A percentile compares a stretch with the other conserved stretches of the same genome.
Evolutionary conservation across 2,329 filamentous ascomycete genomes (phyloP).

Genomic region (Neonectria neomacrospora): DNA sequence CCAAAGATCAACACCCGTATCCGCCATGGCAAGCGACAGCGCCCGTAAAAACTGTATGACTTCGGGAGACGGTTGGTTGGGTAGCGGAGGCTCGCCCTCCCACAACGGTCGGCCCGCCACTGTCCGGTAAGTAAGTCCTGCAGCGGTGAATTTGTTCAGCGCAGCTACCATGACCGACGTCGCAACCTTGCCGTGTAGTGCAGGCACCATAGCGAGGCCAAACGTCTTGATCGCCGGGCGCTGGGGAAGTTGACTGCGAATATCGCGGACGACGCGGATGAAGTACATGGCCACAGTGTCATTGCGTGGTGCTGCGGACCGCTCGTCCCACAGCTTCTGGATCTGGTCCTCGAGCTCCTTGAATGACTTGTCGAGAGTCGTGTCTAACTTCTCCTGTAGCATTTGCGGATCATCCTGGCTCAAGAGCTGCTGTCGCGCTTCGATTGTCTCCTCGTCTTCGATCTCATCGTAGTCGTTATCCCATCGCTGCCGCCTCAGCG

Average conservation of each 20-base stretch:
- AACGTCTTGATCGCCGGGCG: conserved; percentile 63
- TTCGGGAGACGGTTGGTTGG: conserved; percentile 80
- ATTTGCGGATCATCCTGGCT: conserved; percentile 77
- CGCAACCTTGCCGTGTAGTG: conserved; percentile 72
- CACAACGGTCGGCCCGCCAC: conserved; percentile 76
- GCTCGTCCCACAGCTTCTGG: conserved; percentile 59
- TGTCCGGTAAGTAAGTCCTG: conserved; percentile 55
- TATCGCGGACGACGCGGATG: conserved; percentile 77
- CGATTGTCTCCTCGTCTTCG: conserved; percentile 77
- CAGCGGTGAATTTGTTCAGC: conserved; percentile 59
- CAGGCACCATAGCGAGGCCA: conserved; percentile 68
- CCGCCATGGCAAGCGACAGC: conserved; percentile 74
- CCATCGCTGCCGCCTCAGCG: conserved; percentile 76
- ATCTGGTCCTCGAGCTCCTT: conserved; percentile 67
- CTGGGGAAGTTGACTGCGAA: conserved; percentile 73
- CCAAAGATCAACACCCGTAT: conserved; percentile 83
- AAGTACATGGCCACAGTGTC: conserved; percentile 72
- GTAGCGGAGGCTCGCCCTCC: conserved; percentile 81
- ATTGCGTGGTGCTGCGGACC: conserved; percentile 58
- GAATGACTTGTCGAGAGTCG: conserved; percentile 67
- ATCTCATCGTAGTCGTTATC: conserved; percentile 79
- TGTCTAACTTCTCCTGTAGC: conserved; percentile 69
- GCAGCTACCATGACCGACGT: conserved; percentile 61
- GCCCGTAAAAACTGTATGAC: conserved; percentile 77
- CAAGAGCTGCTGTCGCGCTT: conserved; percentile 72